Conservation (phyloP, 345 rosid genomes). For the Melaleuca alternifolia region DNA sequence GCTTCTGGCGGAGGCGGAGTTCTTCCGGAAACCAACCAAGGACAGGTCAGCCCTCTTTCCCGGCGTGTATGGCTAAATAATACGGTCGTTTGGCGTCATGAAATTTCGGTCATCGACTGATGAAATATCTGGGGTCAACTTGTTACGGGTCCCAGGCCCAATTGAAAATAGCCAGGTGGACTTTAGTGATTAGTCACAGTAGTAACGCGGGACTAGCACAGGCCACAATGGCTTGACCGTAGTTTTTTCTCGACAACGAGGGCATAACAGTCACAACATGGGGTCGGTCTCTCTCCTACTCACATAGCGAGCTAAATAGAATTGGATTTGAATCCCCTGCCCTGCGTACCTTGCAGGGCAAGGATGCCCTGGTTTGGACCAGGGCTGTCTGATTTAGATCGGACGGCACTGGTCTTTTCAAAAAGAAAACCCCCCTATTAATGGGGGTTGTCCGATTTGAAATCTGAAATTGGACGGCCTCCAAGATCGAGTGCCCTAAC, state of each 20-base stretch:
- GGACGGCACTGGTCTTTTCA: too few relatives aligned
- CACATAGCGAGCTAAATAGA: not conserved
- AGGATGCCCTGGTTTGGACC: too few relatives aligned
- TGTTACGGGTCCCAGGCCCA: not conserved
- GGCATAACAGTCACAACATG: not conserved
- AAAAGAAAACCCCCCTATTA: too few relatives aligned
- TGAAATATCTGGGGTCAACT: not conserved
- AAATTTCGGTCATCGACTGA: not conserved
- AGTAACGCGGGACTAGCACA: not conserved
- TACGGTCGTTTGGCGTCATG: not conserved
- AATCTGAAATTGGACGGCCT: too few relatives aligned
- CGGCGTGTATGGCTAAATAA: not conserved
- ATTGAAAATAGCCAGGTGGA: not conserved
- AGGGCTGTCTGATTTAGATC: too few relatives aligned
- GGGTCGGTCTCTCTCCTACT: not conserved
- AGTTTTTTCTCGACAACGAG: not conserved
- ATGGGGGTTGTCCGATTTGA: too few relatives aligned
- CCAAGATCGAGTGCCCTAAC: too few relatives aligned
- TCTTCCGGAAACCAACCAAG: conserved; percentile 39
- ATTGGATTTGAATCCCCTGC: too few relatives aligned
- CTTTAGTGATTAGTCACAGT: not conserved
- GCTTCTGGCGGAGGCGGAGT: conserved; percentile 49
- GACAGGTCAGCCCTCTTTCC: conserved; percentile 8
- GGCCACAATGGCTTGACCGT: not conserved
- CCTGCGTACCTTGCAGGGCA: too few relatives aligned